A percentile compares a stretch with the other conserved stretches of the same genome.
These are phyloP conservation scores for Coelastrella sp. DNA, from an alignment of 139 green algal genomes.

Conservation along the genomic window DNA sequence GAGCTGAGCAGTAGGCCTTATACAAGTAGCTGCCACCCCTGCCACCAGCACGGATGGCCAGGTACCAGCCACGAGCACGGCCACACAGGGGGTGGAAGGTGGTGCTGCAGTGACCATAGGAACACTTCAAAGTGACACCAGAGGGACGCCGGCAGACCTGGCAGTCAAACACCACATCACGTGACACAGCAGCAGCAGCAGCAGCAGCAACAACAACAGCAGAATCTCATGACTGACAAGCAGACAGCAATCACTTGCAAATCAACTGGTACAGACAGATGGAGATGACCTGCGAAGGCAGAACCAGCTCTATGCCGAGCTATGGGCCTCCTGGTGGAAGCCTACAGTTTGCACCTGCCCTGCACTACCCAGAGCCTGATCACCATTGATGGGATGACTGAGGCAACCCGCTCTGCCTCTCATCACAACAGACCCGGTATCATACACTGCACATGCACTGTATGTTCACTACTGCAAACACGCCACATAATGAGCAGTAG, in stretches of 20 bases:
- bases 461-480: not conserved
- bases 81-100: slow-evolving; percentile 89
- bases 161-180: slow-evolving; percentile 30
- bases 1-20: slow-evolving; percentile 77
- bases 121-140: slow-evolving; percentile 61
- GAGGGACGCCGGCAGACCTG: slow-evolving; percentile 57
- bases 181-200: slow-evolving; percentile 53
- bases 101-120: slow-evolving; percentile 49
- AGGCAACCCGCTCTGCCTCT: too few relatives aligned
- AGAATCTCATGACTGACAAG: slow-evolving; percentile 15
- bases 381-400: too few relatives aligned
- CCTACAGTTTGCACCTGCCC: too few relatives aligned
- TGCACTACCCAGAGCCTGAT: too few relatives aligned
- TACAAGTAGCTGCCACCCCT: slow-evolving; percentile 47
- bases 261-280: too few relatives aligned
- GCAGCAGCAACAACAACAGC: slow-evolving; percentile 45
- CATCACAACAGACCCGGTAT: not conserved
- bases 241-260: too few relatives aligned
- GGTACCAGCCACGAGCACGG: slow-evolving; percentile 76
- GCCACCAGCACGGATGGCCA: slow-evolving; percentile 46
- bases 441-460: not conserved
- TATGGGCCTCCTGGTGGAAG: too few relatives aligned
- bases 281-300: too few relatives aligned
- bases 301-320: too few relatives aligned
- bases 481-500: not conserved